These are phyloP conservation scores for Penicillium sp. DNA, from an alignment of 2,329 filamentous ascomycete species.

Conservation along the genomic window DNA sequence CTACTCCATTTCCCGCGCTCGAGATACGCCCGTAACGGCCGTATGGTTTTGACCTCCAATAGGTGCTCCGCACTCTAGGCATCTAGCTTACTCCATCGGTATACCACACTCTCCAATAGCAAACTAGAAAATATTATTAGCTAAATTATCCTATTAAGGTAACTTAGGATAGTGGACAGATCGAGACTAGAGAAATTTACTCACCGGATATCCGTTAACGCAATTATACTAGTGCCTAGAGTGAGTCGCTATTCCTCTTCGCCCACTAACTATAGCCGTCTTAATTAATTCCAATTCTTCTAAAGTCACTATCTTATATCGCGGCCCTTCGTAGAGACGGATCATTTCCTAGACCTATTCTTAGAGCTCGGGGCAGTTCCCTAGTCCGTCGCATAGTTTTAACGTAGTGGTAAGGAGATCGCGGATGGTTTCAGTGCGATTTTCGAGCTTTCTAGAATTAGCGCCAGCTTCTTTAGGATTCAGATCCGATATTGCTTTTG, in stretches of 20 bases:
- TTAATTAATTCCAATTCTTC: conserved; percentile 9
- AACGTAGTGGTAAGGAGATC: background rate
- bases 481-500: background rate
- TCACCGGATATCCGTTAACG: conserved; percentile 13
- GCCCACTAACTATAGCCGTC: conserved; percentile 8
- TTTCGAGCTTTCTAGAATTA: background rate
- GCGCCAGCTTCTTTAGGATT: no score
- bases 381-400: conserved; percentile 3
- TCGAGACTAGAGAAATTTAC: background rate
- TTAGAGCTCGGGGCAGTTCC: conserved; percentile 5
- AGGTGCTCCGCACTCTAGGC: conserved; percentile 15
- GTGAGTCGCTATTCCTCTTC: conserved; percentile 10
- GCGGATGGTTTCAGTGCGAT: background rate
- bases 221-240: conserved; percentile 16
- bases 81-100: conserved; percentile 27
- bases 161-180: background rate
- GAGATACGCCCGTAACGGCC: conserved; percentile 6
- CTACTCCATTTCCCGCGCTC: conserved; percentile 8
- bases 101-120: conserved; percentile 31
- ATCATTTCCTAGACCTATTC: background rate
- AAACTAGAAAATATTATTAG: conserved; percentile 21
- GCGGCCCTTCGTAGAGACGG: conserved; percentile 3
- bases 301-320: conserved; percentile 6
- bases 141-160: background rate
- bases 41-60: conserved; percentile 6